These are phyloP conservation scores for Candida sakaeoensis DNA, from an alignment of 805 yeast species.

Conservation along the genomic window DNA sequence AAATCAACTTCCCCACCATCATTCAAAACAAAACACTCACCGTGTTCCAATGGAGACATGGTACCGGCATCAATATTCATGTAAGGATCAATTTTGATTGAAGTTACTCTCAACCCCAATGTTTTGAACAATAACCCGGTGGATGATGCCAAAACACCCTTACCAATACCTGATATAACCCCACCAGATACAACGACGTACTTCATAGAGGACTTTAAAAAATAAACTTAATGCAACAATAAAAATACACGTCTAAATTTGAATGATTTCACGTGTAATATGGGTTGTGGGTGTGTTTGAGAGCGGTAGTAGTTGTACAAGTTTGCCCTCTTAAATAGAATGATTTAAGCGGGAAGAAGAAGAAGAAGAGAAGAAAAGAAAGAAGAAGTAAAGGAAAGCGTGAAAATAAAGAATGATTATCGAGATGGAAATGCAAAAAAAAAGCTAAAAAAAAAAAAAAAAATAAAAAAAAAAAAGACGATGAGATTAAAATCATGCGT, in stretches of 20 bases:
- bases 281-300: no score
- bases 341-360: conserved; percentile 47
- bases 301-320: no score
- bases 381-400: conserved; percentile 3
- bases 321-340: conserved; percentile 39
- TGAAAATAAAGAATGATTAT: no score
- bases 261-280: not conserved
- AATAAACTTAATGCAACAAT: no score
- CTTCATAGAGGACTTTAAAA: no score
- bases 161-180: conserved; percentile 98
- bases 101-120: conserved; percentile 89
- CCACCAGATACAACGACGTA: conserved; percentile 99
- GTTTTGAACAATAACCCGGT: conserved; percentile 95
- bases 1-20: conserved; percentile 99
- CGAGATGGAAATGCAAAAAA: no score
- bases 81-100: conserved; percentile 97
- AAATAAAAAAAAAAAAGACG: conserved; percentile 8
- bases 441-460: conserved; percentile 10
- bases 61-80: conserved; percentile 99
- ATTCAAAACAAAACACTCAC: conserved; percentile 95
- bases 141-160: conserved; percentile 96
- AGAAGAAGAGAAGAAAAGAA: conserved; percentile 20
- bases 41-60: conserved; percentile 98
- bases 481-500: conserved; percentile 9
- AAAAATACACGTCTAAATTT: no score